phyloP scores from a whole-genome alignment of 495 filamentous ascomycete species.

The Aspergillus kassunensis region DNA sequence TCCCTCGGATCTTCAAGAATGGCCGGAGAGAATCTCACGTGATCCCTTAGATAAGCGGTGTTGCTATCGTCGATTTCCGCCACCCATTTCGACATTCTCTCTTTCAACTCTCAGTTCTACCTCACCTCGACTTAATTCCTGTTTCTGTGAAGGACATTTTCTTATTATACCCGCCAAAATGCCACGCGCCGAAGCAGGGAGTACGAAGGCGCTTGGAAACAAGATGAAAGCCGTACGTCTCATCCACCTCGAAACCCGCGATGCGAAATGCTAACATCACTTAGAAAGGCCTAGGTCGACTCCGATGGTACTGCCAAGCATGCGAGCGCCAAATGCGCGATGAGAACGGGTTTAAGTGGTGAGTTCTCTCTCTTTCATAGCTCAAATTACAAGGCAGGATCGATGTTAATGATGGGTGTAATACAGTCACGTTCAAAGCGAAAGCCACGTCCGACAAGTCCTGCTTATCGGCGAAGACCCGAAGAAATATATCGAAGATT shows the following conservation, averaged over 20 bases:
- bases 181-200: constrained; percentile 88
- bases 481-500: constrained; percentile 73
- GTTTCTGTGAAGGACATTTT: neutral
- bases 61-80: neutral
- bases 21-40: no score
- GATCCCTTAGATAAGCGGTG: constrained; percentile 1
- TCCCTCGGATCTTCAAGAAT: no score
- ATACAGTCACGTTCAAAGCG: constrained; percentile 64
- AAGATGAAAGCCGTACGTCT: constrained; percentile 61
- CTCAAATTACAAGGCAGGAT: neutral
- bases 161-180: constrained; percentile 48
- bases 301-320: constrained; percentile 70
- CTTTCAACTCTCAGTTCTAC: neutral
- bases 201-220: constrained; percentile 80
- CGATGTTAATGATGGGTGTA: neutral
- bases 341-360: constrained; percentile 53
- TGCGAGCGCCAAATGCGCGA: constrained; percentile 50
- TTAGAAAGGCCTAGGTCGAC: constrained; percentile 75
- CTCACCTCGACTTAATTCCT: neutral
- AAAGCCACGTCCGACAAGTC: constrained; percentile 82
- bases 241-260: neutral
- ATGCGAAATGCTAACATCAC: constrained; percentile 10
- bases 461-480: constrained; percentile 80
- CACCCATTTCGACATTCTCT: neutral
- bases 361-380: neutral